Evolutionary conservation across 495 filamentous ascomycete species (phyloP).

Genomic region (Pseudoneurospora amorphoporcata): DNA sequence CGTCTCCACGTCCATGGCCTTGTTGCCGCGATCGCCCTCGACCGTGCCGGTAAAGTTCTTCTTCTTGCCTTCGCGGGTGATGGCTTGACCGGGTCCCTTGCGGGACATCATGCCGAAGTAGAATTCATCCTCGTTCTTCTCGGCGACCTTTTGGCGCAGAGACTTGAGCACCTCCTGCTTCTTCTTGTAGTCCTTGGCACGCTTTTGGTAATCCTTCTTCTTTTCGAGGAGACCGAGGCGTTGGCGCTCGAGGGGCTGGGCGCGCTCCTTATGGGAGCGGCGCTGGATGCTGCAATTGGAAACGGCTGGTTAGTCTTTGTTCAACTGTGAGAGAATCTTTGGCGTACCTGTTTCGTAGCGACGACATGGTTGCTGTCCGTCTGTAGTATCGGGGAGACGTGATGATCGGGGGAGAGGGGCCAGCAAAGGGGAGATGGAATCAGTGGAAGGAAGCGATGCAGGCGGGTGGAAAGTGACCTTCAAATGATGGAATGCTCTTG

Average conservation of each 20-base stretch:
- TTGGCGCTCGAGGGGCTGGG: slow-evolving; percentile 65
- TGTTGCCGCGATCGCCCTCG: slow-evolving; percentile 54
- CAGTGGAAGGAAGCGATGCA: not conserved
- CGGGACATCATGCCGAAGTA: slow-evolving; percentile 79
- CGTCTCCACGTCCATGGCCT: slow-evolving; percentile 52
- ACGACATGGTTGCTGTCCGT: slow-evolving; percentile 16
- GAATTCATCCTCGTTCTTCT: slow-evolving; percentile 95
- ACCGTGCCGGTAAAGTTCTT: slow-evolving; percentile 38
- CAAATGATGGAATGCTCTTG: not conserved
- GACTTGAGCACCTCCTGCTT: slow-evolving; percentile 74
- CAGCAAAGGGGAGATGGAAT: not conserved
- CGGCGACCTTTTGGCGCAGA: slow-evolving; percentile 68
- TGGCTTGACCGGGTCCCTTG: slow-evolving; percentile 21
- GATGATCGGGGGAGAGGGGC: not conserved
- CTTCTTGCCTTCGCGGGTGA: slow-evolving; percentile 26
- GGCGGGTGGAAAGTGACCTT: not conserved
- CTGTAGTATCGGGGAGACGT: not conserved
- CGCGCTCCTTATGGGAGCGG: slow-evolving; percentile 65
- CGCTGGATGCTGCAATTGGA: slow-evolving; percentile 18
- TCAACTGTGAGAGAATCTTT: not conserved
- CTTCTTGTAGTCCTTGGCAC: slow-evolving; percentile 75
- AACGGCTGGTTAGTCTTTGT: not conserved
- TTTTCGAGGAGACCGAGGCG: slow-evolving; percentile 28
- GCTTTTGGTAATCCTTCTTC: slow-evolving; percentile 72
- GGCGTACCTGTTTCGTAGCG: slow-evolving; percentile 22